Conservation (phyloP, 306 rosid species). For the Sicyos edulis region DNA sequence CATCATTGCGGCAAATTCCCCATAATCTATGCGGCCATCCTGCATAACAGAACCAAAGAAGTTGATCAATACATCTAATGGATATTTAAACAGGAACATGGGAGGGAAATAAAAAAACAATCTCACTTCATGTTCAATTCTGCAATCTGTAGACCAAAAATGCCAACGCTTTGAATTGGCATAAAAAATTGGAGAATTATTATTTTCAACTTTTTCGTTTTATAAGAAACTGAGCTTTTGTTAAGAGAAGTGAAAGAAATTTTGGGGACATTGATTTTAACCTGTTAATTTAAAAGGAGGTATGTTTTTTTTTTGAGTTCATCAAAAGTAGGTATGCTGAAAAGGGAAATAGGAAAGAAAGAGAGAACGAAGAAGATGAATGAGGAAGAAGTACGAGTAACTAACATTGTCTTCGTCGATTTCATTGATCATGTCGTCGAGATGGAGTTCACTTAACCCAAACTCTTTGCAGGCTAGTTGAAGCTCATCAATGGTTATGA, state of each 20-base stretch:
- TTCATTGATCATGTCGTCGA: constrained; percentile 44
- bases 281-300: not conserved
- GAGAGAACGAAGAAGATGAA: not conserved
- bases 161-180: not conserved
- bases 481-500: constrained; percentile 43
- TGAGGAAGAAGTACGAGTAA: not conserved
- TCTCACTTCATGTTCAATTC: not conserved
- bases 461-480: constrained; percentile 41
- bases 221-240: too few species aligned
- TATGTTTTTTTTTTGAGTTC: not conserved
- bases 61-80: not conserved
- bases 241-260: not conserved
- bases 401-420: constrained; percentile 42
- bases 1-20: constrained; percentile 49
- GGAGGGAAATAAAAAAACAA: not conserved
- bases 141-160: not conserved
- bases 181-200: not conserved
- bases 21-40: constrained; percentile 46
- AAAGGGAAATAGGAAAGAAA: not conserved
- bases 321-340: not conserved
- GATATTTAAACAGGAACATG: not conserved
- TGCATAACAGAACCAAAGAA: not conserved
- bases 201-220: too few species aligned
- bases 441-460: constrained; percentile 42
- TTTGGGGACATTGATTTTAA: not conserved